Base-by-base conservation (phyloP, 306 rosid species). In the Mimosa pudica region DNA sequence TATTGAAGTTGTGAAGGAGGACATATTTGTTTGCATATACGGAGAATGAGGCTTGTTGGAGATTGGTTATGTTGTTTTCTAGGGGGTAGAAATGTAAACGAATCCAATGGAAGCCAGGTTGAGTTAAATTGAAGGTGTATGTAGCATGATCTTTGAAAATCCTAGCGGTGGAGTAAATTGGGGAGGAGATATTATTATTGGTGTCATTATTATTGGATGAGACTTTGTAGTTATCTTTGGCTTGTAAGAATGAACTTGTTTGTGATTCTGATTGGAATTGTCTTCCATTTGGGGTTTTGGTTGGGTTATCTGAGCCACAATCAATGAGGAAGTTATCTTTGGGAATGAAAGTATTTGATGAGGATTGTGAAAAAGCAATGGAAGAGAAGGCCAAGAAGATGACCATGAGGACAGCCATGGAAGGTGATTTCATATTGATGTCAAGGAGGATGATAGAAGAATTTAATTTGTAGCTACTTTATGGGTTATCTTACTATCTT, bases 261-360 rank as follows among this genome's bases (percentile, higher is more conserved):
- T 92, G 84, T 10, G 80, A 51, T 47, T 92, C 94, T 0, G 88
- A 84, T 65, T 85, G 87, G 89, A 92, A 92, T 14, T 75, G 51
- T 81, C 93, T 88, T 42, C 93, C 97, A 42, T 88, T 92, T 0
- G 88, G 85, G n/a, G 86, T 68, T 9, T 77, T 57, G 74, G 85
- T 77, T 7, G 51, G 8, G 1, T 66, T 77, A 4, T 78, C 77
- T 17, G 94, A 80, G 17, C 94, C 97, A 71, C 91, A 89, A 10
- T 84, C 88, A 11, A 92, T 82, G 71, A 89, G 94, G 82, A 88
- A 88, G 77, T 85, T 86, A 60, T 91, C 97, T 67, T 85, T 81
- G 8, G 94, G 92, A 4, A 76, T 44, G 63, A 85, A 89, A n/a
- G 87, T 48, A 36, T 79, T 42, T 10, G 83, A 11, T 4, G 75